Base-by-base conservation (phyloP, 208 protist species). In the Acanthamoeba lenticulata region DNA sequence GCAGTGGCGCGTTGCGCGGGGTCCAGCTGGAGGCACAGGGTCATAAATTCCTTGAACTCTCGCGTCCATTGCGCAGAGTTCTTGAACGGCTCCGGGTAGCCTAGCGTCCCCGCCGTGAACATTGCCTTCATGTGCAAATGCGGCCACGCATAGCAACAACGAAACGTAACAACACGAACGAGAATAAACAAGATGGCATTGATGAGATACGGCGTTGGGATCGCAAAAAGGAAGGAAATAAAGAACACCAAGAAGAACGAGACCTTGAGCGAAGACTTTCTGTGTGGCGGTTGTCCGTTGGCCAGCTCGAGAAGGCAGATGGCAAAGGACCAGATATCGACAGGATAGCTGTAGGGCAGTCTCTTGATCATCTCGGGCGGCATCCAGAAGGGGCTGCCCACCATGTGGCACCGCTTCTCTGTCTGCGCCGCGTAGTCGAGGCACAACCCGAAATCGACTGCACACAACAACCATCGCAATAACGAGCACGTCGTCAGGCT, bases 381-480 rank as follows among this genome's bases (percentile, higher is more conserved):
- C 92, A 94, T 94, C 92, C 92, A 94, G 67, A 92, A 94, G 69
- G 92, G 92, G 47, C 60, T 85, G 85, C 92, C 92, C 40, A 94
- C 81, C 92, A 94, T 94, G 49, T 94, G 92, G 34, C 44, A 34
- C 40, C 57, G n/a, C 47, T 77, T 91, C 13, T 91, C 92, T 6
- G 40, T 32, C 17, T 79, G 52, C 79, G 17, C 55, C 49, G 62
- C 79, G 27, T 36, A 44, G 49, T 94, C 92, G 44, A 91, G 24
- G 36, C 92, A 94, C 38, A 94, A n/a, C 29, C 92, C 92, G 74
- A 94, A 94, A 74, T 94, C 92, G 42, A 94, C 74, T 95, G 77
- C 40, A 29, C 32, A n/a, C 32, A 19, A 44, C 45, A 47, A 38
- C 27, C 19, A 81, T 85, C 34, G 36, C 21, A 91, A 91, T 42